Conservation (phyloP, 2,329 filamentous ascomycete genomes). For the Botrytis medusae region DNA sequence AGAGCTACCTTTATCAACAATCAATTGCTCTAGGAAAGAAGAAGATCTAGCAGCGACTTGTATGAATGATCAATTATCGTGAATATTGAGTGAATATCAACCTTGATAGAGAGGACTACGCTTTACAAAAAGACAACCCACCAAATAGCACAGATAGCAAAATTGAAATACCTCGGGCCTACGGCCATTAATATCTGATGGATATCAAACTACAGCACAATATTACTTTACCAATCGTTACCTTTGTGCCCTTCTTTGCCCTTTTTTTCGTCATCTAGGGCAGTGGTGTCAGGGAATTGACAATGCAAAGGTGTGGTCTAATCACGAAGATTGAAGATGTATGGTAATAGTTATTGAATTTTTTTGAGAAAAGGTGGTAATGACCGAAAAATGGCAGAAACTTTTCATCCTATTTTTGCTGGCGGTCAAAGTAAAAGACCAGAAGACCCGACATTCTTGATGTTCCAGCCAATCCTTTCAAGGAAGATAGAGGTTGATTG, state of each 20-base stretch:
- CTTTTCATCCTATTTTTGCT: slow-evolving; percentile 8
- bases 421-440: slow-evolving; percentile 7
- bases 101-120: neutral
- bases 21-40: neutral
- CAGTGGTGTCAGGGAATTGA: slow-evolving; percentile 12
- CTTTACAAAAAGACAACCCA: neutral
- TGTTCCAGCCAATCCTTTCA: neutral
- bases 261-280: neutral
- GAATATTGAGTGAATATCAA: slow-evolving; percentile 1
- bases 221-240: slow-evolving; percentile 3
- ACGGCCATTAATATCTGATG: neutral
- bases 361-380: slow-evolving; percentile 6
- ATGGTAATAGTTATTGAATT: slow-evolving; percentile 18
- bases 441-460: neutral
- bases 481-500: neutral
- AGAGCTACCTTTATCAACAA: neutral
- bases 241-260: neutral
- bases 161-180: neutral
- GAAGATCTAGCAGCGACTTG: neutral
- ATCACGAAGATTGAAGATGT: slow-evolving; percentile 14
- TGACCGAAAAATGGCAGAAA: slow-evolving; percentile 8
- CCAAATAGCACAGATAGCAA: neutral
- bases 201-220: neutral
- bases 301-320: neutral
- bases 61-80: neutral